These are phyloP conservation scores for Xylariomycetidae sp. DNA, from an alignment of 2,329 filamentous ascomycete species.

Conservation along the genomic window DNA sequence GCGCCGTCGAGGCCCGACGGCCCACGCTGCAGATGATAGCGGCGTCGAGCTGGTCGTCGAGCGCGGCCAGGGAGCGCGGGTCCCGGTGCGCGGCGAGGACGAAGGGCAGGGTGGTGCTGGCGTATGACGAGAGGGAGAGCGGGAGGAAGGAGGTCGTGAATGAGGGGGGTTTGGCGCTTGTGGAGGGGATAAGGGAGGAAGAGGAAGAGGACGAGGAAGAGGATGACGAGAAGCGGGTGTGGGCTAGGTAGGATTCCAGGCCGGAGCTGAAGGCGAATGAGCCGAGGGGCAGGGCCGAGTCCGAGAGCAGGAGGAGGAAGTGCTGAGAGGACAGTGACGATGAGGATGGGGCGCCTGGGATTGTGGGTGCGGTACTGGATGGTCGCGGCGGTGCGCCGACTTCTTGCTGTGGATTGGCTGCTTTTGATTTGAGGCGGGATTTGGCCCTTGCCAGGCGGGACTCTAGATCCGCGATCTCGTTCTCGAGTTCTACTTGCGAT, in stretches of 20 bases:
- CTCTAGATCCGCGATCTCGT: conserved; percentile 59
- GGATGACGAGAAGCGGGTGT: conserved; percentile 40
- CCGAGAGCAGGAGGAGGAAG: conserved; percentile 71
- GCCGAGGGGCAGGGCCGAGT: conserved; percentile 76
- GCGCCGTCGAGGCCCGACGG: conserved; percentile 67
- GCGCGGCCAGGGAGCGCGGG: conserved; percentile 40
- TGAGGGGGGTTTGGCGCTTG: conserved; percentile 23
- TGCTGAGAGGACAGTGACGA: conserved; percentile 42
- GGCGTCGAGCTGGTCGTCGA: conserved; percentile 76
- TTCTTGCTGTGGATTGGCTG: too few relatives aligned
- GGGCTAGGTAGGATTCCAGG: conserved; percentile 76
- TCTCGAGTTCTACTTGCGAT: conserved; percentile 27
- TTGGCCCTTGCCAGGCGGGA: conserved; percentile 40
- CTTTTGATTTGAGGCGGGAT: conserved; percentile 14
- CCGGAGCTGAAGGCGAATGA: conserved; percentile 86
- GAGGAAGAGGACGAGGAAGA: too few relatives aligned
- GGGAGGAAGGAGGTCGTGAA: conserved; percentile 64
- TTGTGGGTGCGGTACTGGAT: conserved; percentile 7
- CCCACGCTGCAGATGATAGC: conserved; percentile 75
- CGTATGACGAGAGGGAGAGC: conserved; percentile 66
- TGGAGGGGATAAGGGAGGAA: conserved; percentile 7
- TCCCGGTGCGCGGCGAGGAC: conserved; percentile 62
- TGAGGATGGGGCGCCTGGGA: background rate
- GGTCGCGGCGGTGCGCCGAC: too few relatives aligned
- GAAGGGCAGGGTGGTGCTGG: conserved; percentile 70